Evolutionary conservation across 2,329 filamentous ascomycete genomes (phyloP), one percentile per base, ranked within the genome.

Genomic region (Phialemonium atrogriseum): DNA sequence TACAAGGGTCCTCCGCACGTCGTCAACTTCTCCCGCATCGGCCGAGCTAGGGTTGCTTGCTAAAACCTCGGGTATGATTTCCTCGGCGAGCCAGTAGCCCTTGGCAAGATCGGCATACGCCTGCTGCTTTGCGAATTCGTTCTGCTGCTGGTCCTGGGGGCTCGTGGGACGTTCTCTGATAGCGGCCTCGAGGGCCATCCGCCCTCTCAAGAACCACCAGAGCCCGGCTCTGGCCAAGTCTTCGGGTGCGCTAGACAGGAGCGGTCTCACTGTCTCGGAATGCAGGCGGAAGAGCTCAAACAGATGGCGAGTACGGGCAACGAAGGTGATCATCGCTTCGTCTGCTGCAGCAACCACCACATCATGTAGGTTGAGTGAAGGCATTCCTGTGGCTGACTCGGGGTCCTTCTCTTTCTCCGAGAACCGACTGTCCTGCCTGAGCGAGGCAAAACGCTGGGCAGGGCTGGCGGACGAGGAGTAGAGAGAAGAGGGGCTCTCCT

Each of bases 141-240:
- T 69, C 45, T 69, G 60, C 49, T 68, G 62, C 42, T 74, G 62
- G 7, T 58, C 62, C 38, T 76, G 68, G 5, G 70, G 63, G 24
- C 58, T 65, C 21, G 63, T 58, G 18, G 78, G 69, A 6, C 74
- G 70, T 32, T 75, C 77, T 38, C 84, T 71, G 27, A 93, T 77
- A 23, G 80, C 66, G 10, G 61, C 56, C 52, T 94, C 88, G 31
- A 94, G 66, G 8, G 78, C 77, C 48, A 79, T 74, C 39, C 87
- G 78, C 13, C 87, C 88, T 44, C 76, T 81, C 27, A 94, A 52
- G 48, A 94, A 93, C 88, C 88, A 95, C 88, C 88, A 95, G 1
- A 84, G 63, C 4, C 77, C 79, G 15, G 78, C 80, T 36, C 84
- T 72, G 8, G 81, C 66, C 62, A 88, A 80, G 37, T 86, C 75